These are phyloP conservation scores for Panicum virgatum DNA, from an alignment of 202 grass and related monocot species.

Conservation along the genomic window DNA sequence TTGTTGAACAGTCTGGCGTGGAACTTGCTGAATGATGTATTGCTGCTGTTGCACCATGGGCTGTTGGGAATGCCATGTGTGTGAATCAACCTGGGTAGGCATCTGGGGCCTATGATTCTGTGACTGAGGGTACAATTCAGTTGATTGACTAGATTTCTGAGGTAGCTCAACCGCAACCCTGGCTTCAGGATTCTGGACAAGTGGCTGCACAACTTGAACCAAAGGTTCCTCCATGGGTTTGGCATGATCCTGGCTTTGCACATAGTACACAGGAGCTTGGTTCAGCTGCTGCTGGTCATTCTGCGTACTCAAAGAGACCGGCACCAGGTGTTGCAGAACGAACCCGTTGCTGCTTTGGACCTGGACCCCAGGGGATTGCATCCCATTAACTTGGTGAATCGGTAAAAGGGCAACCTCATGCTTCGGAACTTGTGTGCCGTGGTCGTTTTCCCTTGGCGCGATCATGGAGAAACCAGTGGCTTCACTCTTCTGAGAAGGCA, in stretches of 20 bases:
- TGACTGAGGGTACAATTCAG: conserved; percentile 45
- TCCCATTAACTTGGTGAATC: conserved; percentile 52
- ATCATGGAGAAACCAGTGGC: conserved; percentile 30
- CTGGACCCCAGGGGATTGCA: conserved; percentile 42
- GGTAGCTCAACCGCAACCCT: conserved; percentile 42
- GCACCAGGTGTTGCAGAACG: conserved; percentile 54
- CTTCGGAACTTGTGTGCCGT: conserved; percentile 44
- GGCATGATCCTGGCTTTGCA: conserved; percentile 44
- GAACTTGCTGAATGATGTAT: conserved; percentile 61
- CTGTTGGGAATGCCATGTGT: conserved; percentile 57
- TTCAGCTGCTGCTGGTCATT: conserved; percentile 52
- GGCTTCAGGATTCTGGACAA: conserved; percentile 48
- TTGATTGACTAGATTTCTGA: conserved; percentile 43
- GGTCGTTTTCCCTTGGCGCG: too few relatives aligned
- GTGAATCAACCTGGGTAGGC: conserved; percentile 46
- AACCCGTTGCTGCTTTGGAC: conserved; percentile 45
- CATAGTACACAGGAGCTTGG: conserved; percentile 59
- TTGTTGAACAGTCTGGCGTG: conserved; percentile 53
- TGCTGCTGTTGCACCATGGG: conserved; percentile 51
- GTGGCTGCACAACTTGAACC: conserved; percentile 57
- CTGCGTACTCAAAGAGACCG: conserved; percentile 47
- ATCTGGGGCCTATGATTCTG: conserved; percentile 62
- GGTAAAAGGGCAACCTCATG: conserved; percentile 69
- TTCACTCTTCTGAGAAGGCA: conserved; percentile 55
- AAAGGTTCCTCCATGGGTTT: conserved; percentile 39